Conservation (phyloP, 1,284 basidiomycete genomes). For the Leccinum insolens region DNA sequence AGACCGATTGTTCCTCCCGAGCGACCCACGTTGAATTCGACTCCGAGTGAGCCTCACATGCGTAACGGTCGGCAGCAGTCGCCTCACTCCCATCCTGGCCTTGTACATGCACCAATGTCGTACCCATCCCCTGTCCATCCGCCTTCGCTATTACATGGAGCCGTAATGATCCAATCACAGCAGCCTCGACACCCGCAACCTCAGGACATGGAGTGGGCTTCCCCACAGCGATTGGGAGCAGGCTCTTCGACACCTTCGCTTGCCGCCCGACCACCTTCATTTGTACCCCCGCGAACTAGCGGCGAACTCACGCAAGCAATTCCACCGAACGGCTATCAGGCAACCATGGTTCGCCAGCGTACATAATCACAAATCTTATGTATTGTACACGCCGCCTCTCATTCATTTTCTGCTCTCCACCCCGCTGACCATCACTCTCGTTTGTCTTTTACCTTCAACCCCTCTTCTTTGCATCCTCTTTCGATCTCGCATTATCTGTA, state of each 20-base stretch:
- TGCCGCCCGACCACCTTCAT: constrained; percentile 60
- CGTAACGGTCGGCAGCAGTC: constrained; percentile 50
- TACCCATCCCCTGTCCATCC: constrained; percentile 41
- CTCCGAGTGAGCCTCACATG: constrained; percentile 42
- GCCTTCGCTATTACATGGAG: constrained; percentile 44
- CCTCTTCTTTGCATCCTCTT: constrained; percentile 27
- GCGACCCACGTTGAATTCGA: constrained; percentile 36
- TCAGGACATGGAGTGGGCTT: constrained; percentile 54
- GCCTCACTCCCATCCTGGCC: constrained; percentile 40
- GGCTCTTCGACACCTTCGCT: constrained; percentile 42
- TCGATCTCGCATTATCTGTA: constrained; percentile 44
- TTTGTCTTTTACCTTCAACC: constrained; percentile 19
- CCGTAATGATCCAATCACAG: constrained; percentile 46
- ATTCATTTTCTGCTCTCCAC: constrained; percentile 31
- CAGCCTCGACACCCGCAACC: constrained; percentile 39
- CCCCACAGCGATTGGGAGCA: constrained; percentile 46
- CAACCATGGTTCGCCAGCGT: constrained; percentile 54
- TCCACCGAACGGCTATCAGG: constrained; percentile 51
- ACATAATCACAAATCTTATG: constrained; percentile 32
- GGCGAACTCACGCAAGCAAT: constrained; percentile 45
- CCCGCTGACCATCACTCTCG: constrained; percentile 29
- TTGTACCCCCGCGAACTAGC: constrained; percentile 50
- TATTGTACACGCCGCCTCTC: constrained; percentile 7
- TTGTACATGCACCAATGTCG: constrained; percentile 47
- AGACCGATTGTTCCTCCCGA: constrained; percentile 36